Evolutionary conservation across 2,329 filamentous ascomycete genomes (phyloP).

Genomic region (Hymenoscyphus repandus): DNA sequence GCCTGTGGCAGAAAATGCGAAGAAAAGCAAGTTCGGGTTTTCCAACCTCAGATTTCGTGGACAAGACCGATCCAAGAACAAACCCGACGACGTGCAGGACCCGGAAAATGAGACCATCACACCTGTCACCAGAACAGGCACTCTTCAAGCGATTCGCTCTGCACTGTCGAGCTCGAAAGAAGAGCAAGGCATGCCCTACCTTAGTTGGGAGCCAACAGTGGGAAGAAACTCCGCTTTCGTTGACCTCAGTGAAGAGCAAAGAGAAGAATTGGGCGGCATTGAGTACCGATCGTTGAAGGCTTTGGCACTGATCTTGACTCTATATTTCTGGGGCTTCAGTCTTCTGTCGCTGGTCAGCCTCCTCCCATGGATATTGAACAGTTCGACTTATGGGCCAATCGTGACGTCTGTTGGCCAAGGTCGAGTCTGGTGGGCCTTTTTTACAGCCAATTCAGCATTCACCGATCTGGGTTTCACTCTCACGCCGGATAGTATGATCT

Average conservation of each 20-base stretch:
- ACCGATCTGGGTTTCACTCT: slow-evolving; percentile 93
- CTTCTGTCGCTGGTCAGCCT: slow-evolving; percentile 69
- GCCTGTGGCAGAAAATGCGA: slow-evolving; percentile 27
- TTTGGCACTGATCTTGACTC: slow-evolving; percentile 68
- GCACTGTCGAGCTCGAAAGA: slow-evolving; percentile 39
- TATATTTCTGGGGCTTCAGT: slow-evolving; percentile 82
- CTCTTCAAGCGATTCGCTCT: slow-evolving; percentile 52
- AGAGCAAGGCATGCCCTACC: slow-evolving; percentile 68
- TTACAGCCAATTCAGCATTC: slow-evolving; percentile 81
- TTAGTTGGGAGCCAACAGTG: slow-evolving; percentile 90
- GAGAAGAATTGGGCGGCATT: slow-evolving; percentile 92
- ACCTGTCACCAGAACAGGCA: slow-evolving; percentile 32
- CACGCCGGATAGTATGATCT: slow-evolving; percentile 89
- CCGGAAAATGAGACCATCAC: slow-evolving; percentile 2
- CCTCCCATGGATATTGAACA: slow-evolving; percentile 72
- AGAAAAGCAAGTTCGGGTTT: slow-evolving; percentile 20
- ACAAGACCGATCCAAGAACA: slow-evolving; percentile 34
- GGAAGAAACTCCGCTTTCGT: slow-evolving; percentile 91
- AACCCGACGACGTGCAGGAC: slow-evolving; percentile 29
- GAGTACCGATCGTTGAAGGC: slow-evolving; percentile 92
- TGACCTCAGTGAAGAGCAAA: slow-evolving; percentile 80
- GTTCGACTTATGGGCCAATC: slow-evolving; percentile 55
- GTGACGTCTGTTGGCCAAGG: slow-evolving; percentile 58
- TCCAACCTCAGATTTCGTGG: slow-evolving; percentile 38
- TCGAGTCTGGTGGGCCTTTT: slow-evolving; percentile 86